phyloP scores from a whole-genome alignment of 1,139 yeast genomes.

The Yamadazyma dushanensis region DNA sequence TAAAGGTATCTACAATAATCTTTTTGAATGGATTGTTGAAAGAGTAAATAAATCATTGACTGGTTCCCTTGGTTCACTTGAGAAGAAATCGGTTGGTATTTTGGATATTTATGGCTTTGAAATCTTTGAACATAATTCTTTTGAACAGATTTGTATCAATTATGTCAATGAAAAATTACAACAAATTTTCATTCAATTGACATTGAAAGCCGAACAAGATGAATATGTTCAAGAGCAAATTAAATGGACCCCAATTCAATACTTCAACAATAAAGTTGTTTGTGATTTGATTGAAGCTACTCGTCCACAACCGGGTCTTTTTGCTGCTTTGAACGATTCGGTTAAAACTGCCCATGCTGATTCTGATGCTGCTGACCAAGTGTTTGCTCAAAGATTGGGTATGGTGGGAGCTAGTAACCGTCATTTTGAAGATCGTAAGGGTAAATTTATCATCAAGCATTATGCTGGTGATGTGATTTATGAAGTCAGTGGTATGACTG shows the following conservation, averaged over 20 bases:
- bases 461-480: constrained; percentile 99
- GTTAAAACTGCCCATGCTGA: constrained; percentile 99
- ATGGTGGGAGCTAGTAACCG: constrained; percentile 76
- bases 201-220: constrained; percentile 95
- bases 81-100: constrained; percentile 77
- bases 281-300: constrained; percentile 94
- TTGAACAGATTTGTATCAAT: constrained; percentile 95
- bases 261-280: constrained; percentile 93
- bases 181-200: constrained; percentile 93
- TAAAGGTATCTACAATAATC: constrained; percentile 87
- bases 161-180: constrained; percentile 96
- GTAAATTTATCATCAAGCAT: constrained; percentile 88
- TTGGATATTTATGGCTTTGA: constrained; percentile 98
- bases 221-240: constrained; percentile 95
- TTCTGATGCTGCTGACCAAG: constrained; percentile 94
- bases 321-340: constrained; percentile 95
- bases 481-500: constrained; percentile 89
- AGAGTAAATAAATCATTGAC: constrained; percentile 75
- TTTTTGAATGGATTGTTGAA: constrained; percentile 97
- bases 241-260: constrained; percentile 96
- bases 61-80: constrained; percentile 37
- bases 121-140: constrained; percentile 93
- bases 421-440: constrained; percentile 87
- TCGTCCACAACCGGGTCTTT: constrained; percentile 90
- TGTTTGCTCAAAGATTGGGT: constrained; percentile 88